phyloP scores from a whole-genome alignment of 2,329 filamentous ascomycete genomes.

The Colletotrichum orchidophilum region DNA sequence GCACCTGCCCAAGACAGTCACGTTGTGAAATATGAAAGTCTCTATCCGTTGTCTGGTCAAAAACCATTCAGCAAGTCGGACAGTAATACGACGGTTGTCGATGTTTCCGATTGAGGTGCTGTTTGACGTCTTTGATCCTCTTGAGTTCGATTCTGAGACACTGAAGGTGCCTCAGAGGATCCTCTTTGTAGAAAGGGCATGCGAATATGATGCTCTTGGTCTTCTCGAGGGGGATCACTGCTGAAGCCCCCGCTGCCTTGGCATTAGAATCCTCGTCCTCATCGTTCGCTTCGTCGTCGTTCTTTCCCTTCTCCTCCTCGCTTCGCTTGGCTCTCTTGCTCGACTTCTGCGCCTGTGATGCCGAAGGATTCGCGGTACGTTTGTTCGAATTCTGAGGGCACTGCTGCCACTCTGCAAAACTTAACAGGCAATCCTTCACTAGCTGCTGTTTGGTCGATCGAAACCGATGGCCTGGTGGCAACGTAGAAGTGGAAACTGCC shows the following conservation, averaged over 20 bases:
- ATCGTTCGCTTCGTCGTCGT: background rate
- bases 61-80: background rate
- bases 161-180: constrained; percentile 36
- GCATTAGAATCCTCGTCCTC: background rate
- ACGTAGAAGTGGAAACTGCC: background rate
- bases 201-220: constrained; percentile 25
- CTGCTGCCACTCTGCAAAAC: background rate
- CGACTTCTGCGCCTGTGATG: background rate
- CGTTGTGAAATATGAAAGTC: background rate
- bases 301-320: too few relatives aligned
- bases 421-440: background rate
- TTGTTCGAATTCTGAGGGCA: background rate
- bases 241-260: background rate
- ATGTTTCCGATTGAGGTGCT: constrained; percentile 39
- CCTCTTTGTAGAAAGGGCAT: constrained; percentile 42
- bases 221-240: background rate
- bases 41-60: background rate
- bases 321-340: background rate
- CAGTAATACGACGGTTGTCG: background rate
- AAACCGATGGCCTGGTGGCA: background rate
- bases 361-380: background rate
- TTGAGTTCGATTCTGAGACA: constrained; percentile 40
- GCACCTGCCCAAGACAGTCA: background rate
- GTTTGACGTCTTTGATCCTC: constrained; percentile 42
- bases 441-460: background rate